Percentiles rank a stretch among this genome's conserved stretches.
These are phyloP conservation scores for Aureobasidium melanogenum DNA, from an alignment of 2,329 filamentous ascomycete genomes.

Conservation along the genomic window DNA sequence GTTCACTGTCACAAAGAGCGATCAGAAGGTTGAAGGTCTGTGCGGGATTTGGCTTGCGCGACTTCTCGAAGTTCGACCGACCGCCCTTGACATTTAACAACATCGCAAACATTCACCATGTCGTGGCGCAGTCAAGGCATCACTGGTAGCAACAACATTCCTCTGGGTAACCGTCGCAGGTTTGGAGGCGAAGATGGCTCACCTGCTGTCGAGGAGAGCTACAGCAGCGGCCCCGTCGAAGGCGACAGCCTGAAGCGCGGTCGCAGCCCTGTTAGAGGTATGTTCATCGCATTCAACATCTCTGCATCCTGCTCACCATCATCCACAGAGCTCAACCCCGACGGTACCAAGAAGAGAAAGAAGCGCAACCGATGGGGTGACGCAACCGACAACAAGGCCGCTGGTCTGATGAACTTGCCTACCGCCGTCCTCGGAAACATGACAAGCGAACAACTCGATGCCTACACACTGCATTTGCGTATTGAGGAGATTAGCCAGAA, in stretches of 20 bases:
- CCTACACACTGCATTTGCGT: slow-evolving; percentile 89
- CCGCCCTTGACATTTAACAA: neutral
- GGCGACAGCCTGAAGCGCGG: slow-evolving; percentile 69
- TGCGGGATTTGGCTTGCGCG: neutral
- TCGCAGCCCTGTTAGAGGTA: slow-evolving; percentile 79
- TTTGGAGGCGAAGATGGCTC: slow-evolving; percentile 52
- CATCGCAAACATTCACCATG: slow-evolving; percentile 33
- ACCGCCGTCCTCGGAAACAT: slow-evolving; percentile 96
- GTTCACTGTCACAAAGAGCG: too few relatives aligned
- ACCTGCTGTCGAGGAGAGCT: slow-evolving; percentile 51
- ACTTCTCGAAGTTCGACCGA: neutral
- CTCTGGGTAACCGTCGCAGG: slow-evolving; percentile 73
- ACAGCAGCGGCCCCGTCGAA: slow-evolving; percentile 68
- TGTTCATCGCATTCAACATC: slow-evolving; percentile 23
- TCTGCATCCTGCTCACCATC: slow-evolving; percentile 15
- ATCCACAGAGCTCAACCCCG: slow-evolving; percentile 35
- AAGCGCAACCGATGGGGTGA: slow-evolving; percentile 99
- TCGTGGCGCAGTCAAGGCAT: slow-evolving; percentile 67
- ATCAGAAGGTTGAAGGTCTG: neutral
- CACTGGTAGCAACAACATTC: slow-evolving; percentile 97
- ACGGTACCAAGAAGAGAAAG: slow-evolving; percentile 83
- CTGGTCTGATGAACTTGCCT: slow-evolving; percentile 91
- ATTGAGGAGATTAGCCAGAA: slow-evolving; percentile 99
- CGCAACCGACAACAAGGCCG: slow-evolving; percentile 95
- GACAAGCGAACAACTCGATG: slow-evolving; percentile 96